Base-by-base conservation (phyloP, 768 basidiomycete genomes). In the Lactarius indigo region DNA sequence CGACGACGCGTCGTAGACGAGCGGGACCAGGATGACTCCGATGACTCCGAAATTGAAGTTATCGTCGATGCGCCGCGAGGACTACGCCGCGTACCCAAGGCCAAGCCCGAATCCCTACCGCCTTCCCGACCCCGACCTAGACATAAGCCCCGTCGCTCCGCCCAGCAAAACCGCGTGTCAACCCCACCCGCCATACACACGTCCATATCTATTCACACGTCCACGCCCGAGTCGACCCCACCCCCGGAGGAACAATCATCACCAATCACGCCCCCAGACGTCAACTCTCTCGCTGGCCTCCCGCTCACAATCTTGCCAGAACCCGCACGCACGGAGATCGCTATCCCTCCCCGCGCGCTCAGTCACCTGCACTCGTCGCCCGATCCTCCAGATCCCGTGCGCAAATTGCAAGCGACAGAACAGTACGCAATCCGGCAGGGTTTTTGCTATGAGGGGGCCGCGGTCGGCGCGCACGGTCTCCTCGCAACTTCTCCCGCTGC, bases 391-490 rank as follows among this genome's bases (percentile, higher is more conserved):
- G 35, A 57, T 50, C 23, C n/a, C 15, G 35, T 8, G 20, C 47
- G 10, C 15, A 26, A 5, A 20, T n/a, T 18, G 20, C 4, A 15
- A 15, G 18, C 26, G 20, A 35, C 3, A 39, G 23, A n/a, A 6
- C 42, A 17, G 18, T 2, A 20, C 9, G 41, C 20, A 1, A 20
- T 37, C 39, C 31, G 30, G 61, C 61, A 58, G 61, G 66, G 15
- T 67, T 67, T 67, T 63, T 26, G 42, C 17, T 3, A 57, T 66
- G 65, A 66, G 65, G 65, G 30, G 61, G 35, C 65, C 61, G 65
- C 47, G 39, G 23, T 35, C 33, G 57, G 61, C 66, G 66, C 61
- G 39, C 61, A 55, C 61, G 61, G 61, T 59, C 57, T 67, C 66
- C 61, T 67, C 66, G 57, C 50, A 63, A 33, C 30, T 57, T 3